Evolutionary conservation across 306 rosid species (phyloP).

Genomic region (Dicorynia guianensis): DNA sequence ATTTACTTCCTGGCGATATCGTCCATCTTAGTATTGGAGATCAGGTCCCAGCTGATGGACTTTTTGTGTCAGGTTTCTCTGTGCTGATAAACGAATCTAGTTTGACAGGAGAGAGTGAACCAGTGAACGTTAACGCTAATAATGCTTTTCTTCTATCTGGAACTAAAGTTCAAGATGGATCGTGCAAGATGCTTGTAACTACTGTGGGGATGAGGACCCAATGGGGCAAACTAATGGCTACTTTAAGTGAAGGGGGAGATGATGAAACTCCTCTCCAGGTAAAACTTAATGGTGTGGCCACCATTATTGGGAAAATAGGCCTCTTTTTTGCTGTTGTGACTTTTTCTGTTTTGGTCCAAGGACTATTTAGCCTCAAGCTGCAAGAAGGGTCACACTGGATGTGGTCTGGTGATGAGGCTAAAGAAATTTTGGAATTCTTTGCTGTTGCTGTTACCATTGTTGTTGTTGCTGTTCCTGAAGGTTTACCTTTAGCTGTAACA

Average conservation of each 20-base stretch:
- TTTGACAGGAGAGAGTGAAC: constrained; percentile 76
- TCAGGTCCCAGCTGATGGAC: constrained; percentile 77
- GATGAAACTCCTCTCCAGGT: constrained; percentile 81
- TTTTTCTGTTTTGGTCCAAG: constrained; percentile 70
- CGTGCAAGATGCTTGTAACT: constrained; percentile 75
- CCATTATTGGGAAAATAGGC: constrained; percentile 71
- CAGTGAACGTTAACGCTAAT: constrained; percentile 49
- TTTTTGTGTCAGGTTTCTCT: constrained; percentile 63
- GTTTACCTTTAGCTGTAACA: constrained; percentile 75
- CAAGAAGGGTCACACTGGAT: constrained; percentile 57
- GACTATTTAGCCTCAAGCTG: constrained; percentile 63
- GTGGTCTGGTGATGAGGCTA: constrained; percentile 70
- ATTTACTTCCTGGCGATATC: constrained; percentile 68
- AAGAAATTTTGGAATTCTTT: constrained; percentile 62
- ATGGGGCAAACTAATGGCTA: constrained; percentile 75
- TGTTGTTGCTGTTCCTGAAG: constrained; percentile 78
- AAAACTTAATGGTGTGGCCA: constrained; percentile 75
- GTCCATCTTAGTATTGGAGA: constrained; percentile 72
- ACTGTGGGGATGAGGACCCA: constrained; percentile 80
- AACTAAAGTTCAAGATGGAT: constrained; percentile 75
- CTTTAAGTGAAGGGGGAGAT: constrained; percentile 75
- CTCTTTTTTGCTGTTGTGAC: constrained; percentile 67
- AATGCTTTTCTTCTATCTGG: constrained; percentile 72
- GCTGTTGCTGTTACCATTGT: constrained; percentile 73
- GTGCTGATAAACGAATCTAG: constrained; percentile 68